Evolutionary conservation across 495 filamentous ascomycete species (phyloP), one percentile per base, ranked within the genome.

Genomic region (Aspergillus kassunensis): DNA sequence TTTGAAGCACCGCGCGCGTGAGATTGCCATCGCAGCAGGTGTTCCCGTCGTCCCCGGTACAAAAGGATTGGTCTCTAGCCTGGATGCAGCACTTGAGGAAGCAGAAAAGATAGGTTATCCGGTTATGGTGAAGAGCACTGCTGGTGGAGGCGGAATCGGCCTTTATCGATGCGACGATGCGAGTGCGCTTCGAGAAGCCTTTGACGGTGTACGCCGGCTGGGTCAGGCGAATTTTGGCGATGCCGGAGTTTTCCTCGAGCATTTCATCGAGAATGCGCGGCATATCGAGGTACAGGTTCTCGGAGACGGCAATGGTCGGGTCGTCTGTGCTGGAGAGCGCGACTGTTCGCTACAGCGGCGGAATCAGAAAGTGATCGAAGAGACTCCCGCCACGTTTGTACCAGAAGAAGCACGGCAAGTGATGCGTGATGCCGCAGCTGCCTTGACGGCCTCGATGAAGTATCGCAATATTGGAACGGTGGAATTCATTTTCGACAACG

Each of bases 291-390:
- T 97, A 11, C 91, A 97, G 61, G 77, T 97, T 3, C 86, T 96
- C 61, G 90, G 90, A 18, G 90, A 97, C 58, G 80, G 82, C 41
- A 71, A 83, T 54, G 88, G 88, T 0, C 82, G 83, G 59, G 87
- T 83, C 30, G 78, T 92, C 3, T 83, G 84, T 2, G 71, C 89
- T 3, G 83, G 84, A n/a, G 88, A 92, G 62, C 73, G 88, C 16
- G 88, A 91, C 58, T 92, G 88, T 62, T 90, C 86, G 42, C 68
- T 92, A 20, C 88, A 92, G 65, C 71, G 88, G 33, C 72, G 91
- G 19, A 89, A 97, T 61, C 91, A 97, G 67, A 97, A 97, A 71
- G 92, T 97, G 33, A 71, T 97, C 4, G 91, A 97, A 69, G 91
- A 97, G 65, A 89, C 87, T 1, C 91, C 91, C 0, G 88, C 88